A percentile compares a stretch with the other conserved stretches of the same genome.
phyloP scores from a whole-genome alignment of 192 early-diverging fungal species.

The Coemansia sp. region DNA sequence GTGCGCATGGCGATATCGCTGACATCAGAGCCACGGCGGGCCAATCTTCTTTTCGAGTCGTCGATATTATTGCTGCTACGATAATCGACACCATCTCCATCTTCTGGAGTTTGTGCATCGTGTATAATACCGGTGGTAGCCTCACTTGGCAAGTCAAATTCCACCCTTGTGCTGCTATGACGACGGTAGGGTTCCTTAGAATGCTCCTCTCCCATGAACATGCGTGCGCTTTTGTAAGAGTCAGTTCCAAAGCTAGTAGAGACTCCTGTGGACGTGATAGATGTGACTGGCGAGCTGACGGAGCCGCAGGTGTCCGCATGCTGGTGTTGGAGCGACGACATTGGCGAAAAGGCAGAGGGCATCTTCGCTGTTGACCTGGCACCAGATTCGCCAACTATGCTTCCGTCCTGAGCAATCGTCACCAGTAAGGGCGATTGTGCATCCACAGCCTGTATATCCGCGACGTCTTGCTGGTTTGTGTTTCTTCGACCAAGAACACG shows the following conservation, averaged over 20 bases:
- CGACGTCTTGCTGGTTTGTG: conserved; percentile 7
- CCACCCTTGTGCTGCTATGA: neutral
- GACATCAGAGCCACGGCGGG: conserved; percentile 12
- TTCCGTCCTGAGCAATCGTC: conserved; percentile 38
- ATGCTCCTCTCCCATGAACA: conserved; percentile 12
- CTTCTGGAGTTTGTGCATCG: neutral
- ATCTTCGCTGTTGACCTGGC: neutral
- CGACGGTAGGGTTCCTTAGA: conserved; percentile 2
- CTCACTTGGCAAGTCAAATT: neutral
- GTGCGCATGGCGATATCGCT: conserved; percentile 53
- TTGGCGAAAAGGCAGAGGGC: conserved; percentile 2
- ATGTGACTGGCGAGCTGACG: neutral
- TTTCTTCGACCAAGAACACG: conserved; percentile 22
- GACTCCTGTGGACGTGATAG: neutral
- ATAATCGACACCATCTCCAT: neutral
- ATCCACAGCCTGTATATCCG: conserved; percentile 4
- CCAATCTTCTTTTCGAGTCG: neutral
- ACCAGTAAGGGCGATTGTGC: conserved; percentile 34
- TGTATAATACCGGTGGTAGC: neutral
- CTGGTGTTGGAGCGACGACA: neutral
- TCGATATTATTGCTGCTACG: neutral
- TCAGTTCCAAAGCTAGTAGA: conserved; percentile 18
- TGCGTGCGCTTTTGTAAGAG: conserved; percentile 27
- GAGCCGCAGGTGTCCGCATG: neutral
- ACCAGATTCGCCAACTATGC: conserved; percentile 24